Evolutionary conservation across 768 basidiomycete species (phyloP).

Genomic region (Kwoniella sp.): DNA sequence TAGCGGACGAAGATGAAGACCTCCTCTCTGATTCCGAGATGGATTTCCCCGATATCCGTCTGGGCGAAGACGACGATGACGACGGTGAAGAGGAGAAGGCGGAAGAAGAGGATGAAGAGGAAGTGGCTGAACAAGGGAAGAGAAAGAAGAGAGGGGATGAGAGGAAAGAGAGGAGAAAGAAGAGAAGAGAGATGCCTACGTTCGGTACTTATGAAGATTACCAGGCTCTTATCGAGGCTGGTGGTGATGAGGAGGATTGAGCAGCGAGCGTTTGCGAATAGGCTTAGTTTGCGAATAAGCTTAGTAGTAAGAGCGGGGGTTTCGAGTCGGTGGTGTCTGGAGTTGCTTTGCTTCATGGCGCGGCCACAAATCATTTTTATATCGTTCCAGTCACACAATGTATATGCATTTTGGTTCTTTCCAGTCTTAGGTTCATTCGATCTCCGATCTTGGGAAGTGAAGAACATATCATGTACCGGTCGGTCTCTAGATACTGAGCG

Average conservation of each 20-base stretch:
- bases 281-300: no score
- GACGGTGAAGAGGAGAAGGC: slow-evolving; percentile 57
- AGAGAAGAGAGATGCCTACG: slow-evolving; percentile 64
- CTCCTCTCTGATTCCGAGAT: slow-evolving; percentile 41
- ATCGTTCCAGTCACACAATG: no score
- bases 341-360: no score
- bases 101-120: slow-evolving; percentile 58
- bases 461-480: no score
- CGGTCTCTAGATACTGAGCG: no score
- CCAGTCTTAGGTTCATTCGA: no score
- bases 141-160: slow-evolving; percentile 59
- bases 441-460: no score
- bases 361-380: no score
- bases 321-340: no score
- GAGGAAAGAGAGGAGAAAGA: slow-evolving; percentile 58
- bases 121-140: slow-evolving; percentile 52
- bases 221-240: slow-evolving; percentile 54
- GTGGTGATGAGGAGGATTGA: slow-evolving; percentile 52
- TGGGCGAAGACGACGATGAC: slow-evolving; percentile 28
- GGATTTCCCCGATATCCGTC: slow-evolving; percentile 51
- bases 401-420: no score
- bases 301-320: no score
- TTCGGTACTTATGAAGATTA: slow-evolving; percentile 56
- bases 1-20: slow-evolving; percentile 53
- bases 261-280: not conserved